Evolutionary conservation across 73 alveolate species (phyloP), one percentile per base, ranked within the genome.

Genomic region (Uronychia setigera): DNA sequence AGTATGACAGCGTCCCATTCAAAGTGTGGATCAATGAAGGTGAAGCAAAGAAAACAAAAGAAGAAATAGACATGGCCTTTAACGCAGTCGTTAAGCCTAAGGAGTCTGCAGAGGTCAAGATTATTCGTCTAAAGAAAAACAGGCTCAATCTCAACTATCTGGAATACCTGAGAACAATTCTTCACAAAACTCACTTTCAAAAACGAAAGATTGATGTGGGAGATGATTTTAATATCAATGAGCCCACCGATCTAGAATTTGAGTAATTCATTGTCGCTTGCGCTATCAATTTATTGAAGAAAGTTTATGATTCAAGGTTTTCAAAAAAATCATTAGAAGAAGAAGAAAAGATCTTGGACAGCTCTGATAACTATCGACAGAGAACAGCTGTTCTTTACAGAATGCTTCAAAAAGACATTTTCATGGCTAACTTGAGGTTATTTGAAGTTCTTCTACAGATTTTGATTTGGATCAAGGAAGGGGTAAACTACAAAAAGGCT

Each of bases 1-100:
- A 92, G 79, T 92, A 92, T 77, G 87, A 92, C 80, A 75, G 91
- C 31, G 80, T 78, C 46, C 84, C 87, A 32, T 86, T 92, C 76
- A 88, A 90, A 60, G 93, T 91, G 59, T 86, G 78, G n/a, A 33
- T 25, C n/a, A 34, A 31, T 33, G 60, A 74, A 26, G 31, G 46
- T 26, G 90, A 74, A 33, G 84, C 60, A 25, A 79, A 83, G 29
- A 78, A 79, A 58, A 87, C 74, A 29, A 74, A 29, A 1, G 81
- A 79, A 28, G 91, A 85, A n/a, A 11, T 34, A 30, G 46, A 29
- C 29, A 78, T 74, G 67, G 67, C 67, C 67, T 46, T 46, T 46
- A 46, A 46, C 67, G 67, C 67, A 46, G 67, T 46, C n/a, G 67
- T 46, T 19, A 46, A 46, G 67, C 67, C 67, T 11, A 46, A 46